phyloP scores from a whole-genome alignment of 768 basidiomycete species.

The Obba rivulosa region DNA sequence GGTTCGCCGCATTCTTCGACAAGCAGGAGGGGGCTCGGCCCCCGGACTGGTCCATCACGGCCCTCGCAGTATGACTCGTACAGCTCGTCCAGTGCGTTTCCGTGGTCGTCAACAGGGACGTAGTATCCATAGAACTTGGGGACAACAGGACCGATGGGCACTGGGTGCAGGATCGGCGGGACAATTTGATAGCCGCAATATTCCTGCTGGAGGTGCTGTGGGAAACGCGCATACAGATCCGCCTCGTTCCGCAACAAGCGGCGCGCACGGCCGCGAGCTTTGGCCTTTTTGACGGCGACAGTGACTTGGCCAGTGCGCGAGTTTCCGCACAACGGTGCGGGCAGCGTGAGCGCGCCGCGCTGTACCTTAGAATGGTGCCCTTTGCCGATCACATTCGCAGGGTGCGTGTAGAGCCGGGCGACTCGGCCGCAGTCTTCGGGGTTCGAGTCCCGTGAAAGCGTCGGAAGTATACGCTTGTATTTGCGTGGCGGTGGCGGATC shows the following conservation, averaged over 20 bases:
- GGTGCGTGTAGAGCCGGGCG: slow-evolving; percentile 47
- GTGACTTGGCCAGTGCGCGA: slow-evolving; percentile 18
- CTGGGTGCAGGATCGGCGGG: slow-evolving; percentile 35
- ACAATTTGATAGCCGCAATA: slow-evolving; percentile 46
- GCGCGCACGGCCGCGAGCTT: slow-evolving; percentile 5
- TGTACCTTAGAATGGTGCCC: slow-evolving; percentile 54
- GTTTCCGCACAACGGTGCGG: slow-evolving; percentile 23
- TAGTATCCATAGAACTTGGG: slow-evolving; percentile 69
- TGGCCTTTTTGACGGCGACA: slow-evolving; percentile 25
- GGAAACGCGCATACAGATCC: slow-evolving; percentile 39
- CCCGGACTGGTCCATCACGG: slow-evolving; percentile 6
- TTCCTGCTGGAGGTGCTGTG: slow-evolving; percentile 40
- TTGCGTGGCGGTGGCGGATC: slow-evolving; percentile 4
- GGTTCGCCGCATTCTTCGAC: slow-evolving; percentile 43
- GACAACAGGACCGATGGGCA: slow-evolving; percentile 44
- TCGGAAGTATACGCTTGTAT: slow-evolving; percentile 15
- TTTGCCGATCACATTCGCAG: slow-evolving; percentile 28
- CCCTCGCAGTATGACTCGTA: slow-evolving; percentile 14
- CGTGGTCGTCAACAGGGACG: slow-evolving; percentile 17
- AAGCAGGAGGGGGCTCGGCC: slow-evolving; percentile 36
- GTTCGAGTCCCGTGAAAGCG: background rate
- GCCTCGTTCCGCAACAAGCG: slow-evolving; percentile 31
- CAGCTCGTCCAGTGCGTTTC: background rate
- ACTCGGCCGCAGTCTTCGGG: slow-evolving; percentile 2
- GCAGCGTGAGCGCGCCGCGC: slow-evolving; percentile 47